Conservation (phyloP, 441 rosid genomes). For the Isatis lusitanica region DNA sequence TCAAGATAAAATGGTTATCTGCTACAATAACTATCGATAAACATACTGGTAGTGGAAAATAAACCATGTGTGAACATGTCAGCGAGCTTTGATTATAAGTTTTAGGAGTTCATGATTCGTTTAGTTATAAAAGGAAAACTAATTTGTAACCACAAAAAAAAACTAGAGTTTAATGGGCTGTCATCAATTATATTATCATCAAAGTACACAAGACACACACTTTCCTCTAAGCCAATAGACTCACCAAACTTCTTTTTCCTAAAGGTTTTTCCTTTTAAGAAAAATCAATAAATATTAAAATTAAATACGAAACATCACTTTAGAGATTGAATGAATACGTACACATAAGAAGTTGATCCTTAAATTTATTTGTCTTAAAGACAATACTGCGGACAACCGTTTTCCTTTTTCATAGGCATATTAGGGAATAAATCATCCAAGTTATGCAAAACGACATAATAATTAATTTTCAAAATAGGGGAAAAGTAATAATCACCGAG, state of each 20-base stretch:
- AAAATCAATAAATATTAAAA: not conserved
- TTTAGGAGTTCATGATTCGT: conserved; percentile 27
- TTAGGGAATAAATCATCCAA: not conserved
- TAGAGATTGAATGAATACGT: not conserved
- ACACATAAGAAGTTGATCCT: not conserved
- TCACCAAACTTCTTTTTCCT: conserved; percentile 25
- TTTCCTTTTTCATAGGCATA: not conserved
- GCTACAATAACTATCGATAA: not conserved
- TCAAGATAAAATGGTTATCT: conserved; percentile 1
- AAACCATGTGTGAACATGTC: conserved; percentile 28
- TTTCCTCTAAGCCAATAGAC: conserved; percentile 15
- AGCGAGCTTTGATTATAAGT: conserved; percentile 8
- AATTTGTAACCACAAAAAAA: conserved; percentile 35
- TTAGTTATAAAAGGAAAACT: conserved; percentile 35
- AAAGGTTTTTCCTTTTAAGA: not conserved
- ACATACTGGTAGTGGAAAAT: not conserved
- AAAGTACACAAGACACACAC: conserved; percentile 32
- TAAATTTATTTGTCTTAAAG: not conserved
- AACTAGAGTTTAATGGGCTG: conserved; percentile 29
- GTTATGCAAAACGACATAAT: not conserved
- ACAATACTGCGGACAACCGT: not conserved
- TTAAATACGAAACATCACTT: not conserved
- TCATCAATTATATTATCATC: conserved; percentile 31
- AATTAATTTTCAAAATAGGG: not conserved
- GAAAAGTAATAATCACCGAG: not conserved